A percentile compares a stretch with the other conserved stretches of the same genome.
Conservation (phyloP, 768 basidiomycete species). For the Hygrophorus pudorinus region DNA sequence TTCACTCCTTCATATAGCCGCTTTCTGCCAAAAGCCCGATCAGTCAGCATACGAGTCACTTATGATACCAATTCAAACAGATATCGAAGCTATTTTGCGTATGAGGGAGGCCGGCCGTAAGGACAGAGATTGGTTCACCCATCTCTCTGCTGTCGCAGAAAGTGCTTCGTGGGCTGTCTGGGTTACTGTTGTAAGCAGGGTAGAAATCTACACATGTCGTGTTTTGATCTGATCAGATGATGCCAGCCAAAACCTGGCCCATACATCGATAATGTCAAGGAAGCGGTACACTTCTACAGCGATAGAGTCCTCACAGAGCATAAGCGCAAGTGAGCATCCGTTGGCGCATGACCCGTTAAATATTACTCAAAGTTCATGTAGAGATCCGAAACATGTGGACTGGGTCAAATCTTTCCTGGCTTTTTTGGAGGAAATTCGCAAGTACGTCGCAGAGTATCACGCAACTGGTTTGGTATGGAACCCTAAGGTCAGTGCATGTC, state of each 20-base stretch:
- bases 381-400: conserved; percentile 78
- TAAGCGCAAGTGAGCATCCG: conserved; percentile 70
- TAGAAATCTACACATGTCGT: conserved; percentile 5
- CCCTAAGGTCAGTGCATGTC: conserved; percentile 41
- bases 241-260: conserved; percentile 73
- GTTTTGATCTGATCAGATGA: not conserved
- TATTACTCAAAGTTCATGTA: conserved; percentile 23
- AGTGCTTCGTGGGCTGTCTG: conserved; percentile 78
- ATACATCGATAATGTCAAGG: conserved; percentile 74
- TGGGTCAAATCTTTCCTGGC: conserved; percentile 73
- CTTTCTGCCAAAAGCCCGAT: conserved; percentile 74
- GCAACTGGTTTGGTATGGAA: conserved; percentile 89
- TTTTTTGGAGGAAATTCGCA: conserved; percentile 68
- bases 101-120: conserved; percentile 75
- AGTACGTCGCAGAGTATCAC: conserved; percentile 80
- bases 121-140: conserved; percentile 74
- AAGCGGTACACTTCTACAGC: conserved; percentile 78
- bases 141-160: conserved; percentile 75
- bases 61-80: conserved; percentile 57
- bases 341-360: not conserved
- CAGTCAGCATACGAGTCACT: conserved; percentile 45
- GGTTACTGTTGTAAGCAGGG: conserved; percentile 63
- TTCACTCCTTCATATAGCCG: conserved; percentile 55
- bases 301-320: conserved; percentile 87
- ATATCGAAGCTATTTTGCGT: conserved; percentile 68